Evolutionary conservation across 345 rosid species (phyloP).

Genomic region (Dipteronia dyeriana): DNA sequence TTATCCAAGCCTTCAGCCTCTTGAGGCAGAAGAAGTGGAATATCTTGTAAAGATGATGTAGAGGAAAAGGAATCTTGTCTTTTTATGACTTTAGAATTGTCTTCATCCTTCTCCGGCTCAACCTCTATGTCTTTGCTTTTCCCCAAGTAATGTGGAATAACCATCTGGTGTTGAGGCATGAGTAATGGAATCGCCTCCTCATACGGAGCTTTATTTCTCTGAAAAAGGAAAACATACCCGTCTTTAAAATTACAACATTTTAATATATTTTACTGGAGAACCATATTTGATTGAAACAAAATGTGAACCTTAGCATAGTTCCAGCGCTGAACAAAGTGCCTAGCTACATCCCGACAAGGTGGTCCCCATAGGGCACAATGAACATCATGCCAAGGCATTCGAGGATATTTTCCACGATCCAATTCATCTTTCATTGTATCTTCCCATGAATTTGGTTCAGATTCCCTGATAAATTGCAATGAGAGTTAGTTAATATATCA

Average conservation of each 20-base stretch:
- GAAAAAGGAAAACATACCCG: constrained; percentile 25
- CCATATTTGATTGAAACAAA: constrained; percentile 11
- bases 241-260: constrained; percentile 9
- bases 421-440: constrained; percentile 91
- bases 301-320: constrained; percentile 91
- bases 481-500: constrained; percentile 9
- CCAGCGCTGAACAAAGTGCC: constrained; percentile 99
- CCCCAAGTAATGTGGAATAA: constrained; percentile 95
- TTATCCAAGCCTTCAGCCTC: constrained; percentile 63
- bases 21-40: constrained; percentile 91
- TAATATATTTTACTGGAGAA: constrained; percentile 14
- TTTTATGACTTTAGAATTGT: constrained; percentile 40
- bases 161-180: constrained; percentile 99
- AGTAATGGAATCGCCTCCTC: constrained; percentile 96
- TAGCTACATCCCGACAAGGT: constrained; percentile 92
- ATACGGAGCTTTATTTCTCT: constrained; percentile 95
- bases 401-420: constrained; percentile 86
- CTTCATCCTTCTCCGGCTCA: constrained; percentile 49
- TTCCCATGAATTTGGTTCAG: constrained; percentile 99
- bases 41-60: constrained; percentile 77
- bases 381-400: constrained; percentile 99
- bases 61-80: constrained; percentile 81
- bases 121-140: constrained; percentile 49
- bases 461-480: constrained; percentile 63
- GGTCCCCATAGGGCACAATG: constrained; percentile 99